These are phyloP conservation scores for Cyberlindnera lachancei DNA, from an alignment of 805 yeast genomes.

Conservation along the genomic window DNA sequence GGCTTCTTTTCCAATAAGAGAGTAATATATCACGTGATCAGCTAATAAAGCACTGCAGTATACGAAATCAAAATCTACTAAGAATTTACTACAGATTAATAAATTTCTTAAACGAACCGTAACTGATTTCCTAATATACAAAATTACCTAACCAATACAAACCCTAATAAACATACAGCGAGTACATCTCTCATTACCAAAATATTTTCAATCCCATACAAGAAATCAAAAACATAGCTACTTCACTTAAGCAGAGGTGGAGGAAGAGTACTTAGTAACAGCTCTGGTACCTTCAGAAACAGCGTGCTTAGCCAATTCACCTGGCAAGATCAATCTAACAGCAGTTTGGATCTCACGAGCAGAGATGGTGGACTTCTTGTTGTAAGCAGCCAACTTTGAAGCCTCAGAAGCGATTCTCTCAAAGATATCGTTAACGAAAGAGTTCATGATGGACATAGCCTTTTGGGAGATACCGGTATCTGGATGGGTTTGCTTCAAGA, in stretches of 20 bases:
- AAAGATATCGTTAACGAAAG: constrained; percentile 95
- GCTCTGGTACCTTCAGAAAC: constrained; percentile 99
- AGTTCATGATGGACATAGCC: constrained; percentile 98
- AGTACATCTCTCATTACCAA: constrained; percentile 1
- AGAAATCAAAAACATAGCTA: neutral
- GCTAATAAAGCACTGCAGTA: too few relatives aligned
- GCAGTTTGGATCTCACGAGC: constrained; percentile 99
- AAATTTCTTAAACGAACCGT: constrained; percentile 16
- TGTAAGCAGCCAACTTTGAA: constrained; percentile 97
- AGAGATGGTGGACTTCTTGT: constrained; percentile 96
- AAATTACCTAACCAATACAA: constrained; percentile 23
- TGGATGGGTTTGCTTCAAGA: constrained; percentile 97
- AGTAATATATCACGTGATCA: too few relatives aligned
- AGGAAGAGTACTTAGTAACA: constrained; percentile 91
- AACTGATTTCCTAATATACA: constrained; percentile 25
- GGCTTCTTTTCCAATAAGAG: too few relatives aligned
- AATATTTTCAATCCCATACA: too few relatives aligned
- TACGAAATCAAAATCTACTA: too few relatives aligned
- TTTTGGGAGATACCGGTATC: constrained; percentile 99
- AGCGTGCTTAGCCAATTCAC: constrained; percentile 98
- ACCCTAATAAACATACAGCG: constrained; percentile 21
- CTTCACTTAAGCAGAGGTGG: constrained; percentile 32
- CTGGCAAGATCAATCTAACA: constrained; percentile 95
- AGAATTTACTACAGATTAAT: too few relatives aligned
- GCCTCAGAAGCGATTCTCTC: constrained; percentile 99